A percentile compares a stretch with the other conserved stretches of the same genome.
These are phyloP conservation scores for Colletotrichum theobromicola DNA, from an alignment of 2,329 filamentous ascomycete genomes.

Conservation along the genomic window DNA sequence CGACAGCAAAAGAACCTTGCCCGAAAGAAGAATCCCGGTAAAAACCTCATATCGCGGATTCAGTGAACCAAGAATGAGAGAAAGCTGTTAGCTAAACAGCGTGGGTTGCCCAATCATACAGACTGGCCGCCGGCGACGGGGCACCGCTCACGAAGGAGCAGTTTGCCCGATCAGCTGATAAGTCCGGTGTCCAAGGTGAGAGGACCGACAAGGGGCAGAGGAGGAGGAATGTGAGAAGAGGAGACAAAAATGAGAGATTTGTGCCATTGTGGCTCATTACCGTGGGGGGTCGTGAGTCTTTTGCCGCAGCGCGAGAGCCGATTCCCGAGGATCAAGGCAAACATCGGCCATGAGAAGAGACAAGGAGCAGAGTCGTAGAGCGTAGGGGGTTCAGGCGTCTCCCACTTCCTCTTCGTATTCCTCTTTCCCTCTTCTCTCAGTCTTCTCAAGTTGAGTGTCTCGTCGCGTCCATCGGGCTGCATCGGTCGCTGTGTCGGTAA, in stretches of 20 bases:
- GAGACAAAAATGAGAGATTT: slow-evolving; percentile 3
- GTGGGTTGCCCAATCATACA: slow-evolving; percentile 4
- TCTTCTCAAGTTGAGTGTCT: not conserved
- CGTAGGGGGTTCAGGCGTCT: not conserved
- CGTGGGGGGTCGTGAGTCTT: slow-evolving; percentile 3
- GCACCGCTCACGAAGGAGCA: not conserved
- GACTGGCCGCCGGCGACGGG: not conserved
- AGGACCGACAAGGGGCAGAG: not conserved
- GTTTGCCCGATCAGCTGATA: slow-evolving; percentile 1
- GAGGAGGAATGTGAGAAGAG: not conserved
- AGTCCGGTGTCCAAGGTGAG: not conserved
- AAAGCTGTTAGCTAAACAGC: slow-evolving; percentile 16
- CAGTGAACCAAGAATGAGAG: not conserved
- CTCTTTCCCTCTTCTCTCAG: not conserved
- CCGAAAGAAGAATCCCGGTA: not conserved
- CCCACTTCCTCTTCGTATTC: not conserved
- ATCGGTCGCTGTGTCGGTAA: not conserved
- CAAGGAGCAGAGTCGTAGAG: not conserved
- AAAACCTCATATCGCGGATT: not conserved
- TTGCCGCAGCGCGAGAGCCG: not conserved
- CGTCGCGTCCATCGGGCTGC: not conserved
- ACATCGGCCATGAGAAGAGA: not conserved
- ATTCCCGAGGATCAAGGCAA: not conserved
- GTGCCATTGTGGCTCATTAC: not conserved
- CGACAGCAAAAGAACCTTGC: not conserved